Evolutionary conservation across 164 flowering plant species (phyloP).

Genomic region (Vitis cinerea): DNA sequence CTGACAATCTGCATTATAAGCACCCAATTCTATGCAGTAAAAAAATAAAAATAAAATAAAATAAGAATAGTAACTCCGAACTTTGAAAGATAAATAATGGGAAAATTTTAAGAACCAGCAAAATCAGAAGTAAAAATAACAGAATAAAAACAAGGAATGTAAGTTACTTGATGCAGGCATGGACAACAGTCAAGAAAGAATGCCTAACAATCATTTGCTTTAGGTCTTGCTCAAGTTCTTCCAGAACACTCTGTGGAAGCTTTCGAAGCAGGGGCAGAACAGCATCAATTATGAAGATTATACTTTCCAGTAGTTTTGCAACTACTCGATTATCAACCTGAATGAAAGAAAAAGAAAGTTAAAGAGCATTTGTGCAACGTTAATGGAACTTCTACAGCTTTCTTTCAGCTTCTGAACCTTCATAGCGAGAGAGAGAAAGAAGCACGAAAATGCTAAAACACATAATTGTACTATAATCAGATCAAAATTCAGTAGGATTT

Average conservation of each 20-base stretch:
- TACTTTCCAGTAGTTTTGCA: slow-evolving; percentile 86
- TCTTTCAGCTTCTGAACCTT: background rate
- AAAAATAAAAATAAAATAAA: background rate
- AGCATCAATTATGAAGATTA: slow-evolving; percentile 80
- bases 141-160: slow-evolving; percentile 4
- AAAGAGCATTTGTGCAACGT: background rate
- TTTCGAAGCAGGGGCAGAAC: slow-evolving; percentile 83
- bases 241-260: slow-evolving; percentile 66
- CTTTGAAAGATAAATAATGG: too few relatives aligned
- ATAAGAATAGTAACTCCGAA: background rate
- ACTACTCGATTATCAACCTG: slow-evolving; percentile 81
- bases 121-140: background rate
- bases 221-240: slow-evolving; percentile 94
- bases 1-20: too few relatives aligned
- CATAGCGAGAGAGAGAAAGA: background rate
- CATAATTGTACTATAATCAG: too few relatives aligned
- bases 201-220: slow-evolving; percentile 92
- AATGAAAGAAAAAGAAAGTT: slow-evolving; percentile 19
- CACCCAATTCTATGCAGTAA: background rate
- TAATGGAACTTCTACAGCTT: background rate
- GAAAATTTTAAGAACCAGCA: too few relatives aligned
- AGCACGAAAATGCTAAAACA: too few relatives aligned
- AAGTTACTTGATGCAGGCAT: slow-evolving; percentile 90
- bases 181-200: slow-evolving; percentile 92
- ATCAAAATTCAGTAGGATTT: too few relatives aligned